Conservation (phyloP, 441 rosid genomes). For the Mallotus japonicus region DNA sequence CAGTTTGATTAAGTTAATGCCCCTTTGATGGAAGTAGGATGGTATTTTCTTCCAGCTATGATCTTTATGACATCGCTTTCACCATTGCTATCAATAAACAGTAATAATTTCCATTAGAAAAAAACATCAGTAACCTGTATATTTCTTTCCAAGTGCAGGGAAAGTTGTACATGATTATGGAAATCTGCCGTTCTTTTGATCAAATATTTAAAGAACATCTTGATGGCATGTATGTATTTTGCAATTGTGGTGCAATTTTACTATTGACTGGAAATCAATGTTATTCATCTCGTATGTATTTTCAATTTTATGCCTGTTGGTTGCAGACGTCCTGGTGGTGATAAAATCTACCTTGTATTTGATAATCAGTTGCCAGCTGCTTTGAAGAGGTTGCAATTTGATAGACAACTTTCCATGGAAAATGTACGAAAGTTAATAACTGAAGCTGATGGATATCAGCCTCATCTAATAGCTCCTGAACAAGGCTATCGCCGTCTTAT, state of each 20-base stretch:
- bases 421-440: constrained; percentile 91
- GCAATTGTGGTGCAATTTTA: constrained; percentile 23
- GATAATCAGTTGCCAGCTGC: constrained; percentile 99
- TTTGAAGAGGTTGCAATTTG: constrained; percentile 92
- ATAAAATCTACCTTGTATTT: constrained; percentile 82
- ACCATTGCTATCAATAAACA: too few species aligned
- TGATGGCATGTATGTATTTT: constrained; percentile 67
- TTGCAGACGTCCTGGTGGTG: constrained; percentile 93
- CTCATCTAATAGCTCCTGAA: constrained; percentile 97
- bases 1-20: constrained; percentile 1
- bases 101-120: too few species aligned
- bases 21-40: constrained; percentile 11
- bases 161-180: constrained; percentile 88
- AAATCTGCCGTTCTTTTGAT: constrained; percentile 95
- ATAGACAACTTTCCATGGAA: constrained; percentile 95
- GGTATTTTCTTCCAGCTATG: constrained; percentile 12
- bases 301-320: not conserved
- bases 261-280: not conserved
- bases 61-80: not conserved
- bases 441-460: constrained; percentile 99
- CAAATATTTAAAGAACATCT: constrained; percentile 85
- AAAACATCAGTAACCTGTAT: too few species aligned
- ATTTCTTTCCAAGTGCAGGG: constrained; percentile 46
- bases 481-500: constrained; percentile 98
- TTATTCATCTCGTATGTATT: constrained; percentile 6